phyloP scores from a whole-genome alignment of 1,284 basidiomycete genomes.

The Ceratobasidium sp. region DNA sequence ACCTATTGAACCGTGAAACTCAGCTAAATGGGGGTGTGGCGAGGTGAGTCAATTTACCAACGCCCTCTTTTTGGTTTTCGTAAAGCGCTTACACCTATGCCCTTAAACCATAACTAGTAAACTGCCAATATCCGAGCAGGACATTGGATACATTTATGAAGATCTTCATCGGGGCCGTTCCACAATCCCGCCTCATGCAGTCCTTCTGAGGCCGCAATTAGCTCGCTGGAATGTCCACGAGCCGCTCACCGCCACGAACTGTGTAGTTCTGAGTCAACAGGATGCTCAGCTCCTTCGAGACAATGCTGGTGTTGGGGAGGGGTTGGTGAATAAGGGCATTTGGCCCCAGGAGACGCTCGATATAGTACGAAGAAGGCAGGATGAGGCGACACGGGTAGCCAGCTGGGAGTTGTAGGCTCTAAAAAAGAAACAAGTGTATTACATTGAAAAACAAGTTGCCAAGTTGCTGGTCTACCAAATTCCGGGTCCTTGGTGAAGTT shows the following conservation, averaged over 20 bases:
- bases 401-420: constrained; percentile 27
- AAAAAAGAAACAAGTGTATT: too few species aligned
- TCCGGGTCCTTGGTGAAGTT: too few species aligned
- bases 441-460: too few species aligned
- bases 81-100: too few species aligned
- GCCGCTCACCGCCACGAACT: constrained; percentile 77
- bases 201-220: constrained; percentile 75
- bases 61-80: neutral
- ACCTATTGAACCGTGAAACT: constrained; percentile 76
- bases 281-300: constrained; percentile 77
- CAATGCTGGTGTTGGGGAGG: constrained; percentile 59
- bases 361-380: constrained; percentile 14
- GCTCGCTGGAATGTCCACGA: constrained; percentile 80
- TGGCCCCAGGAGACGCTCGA: constrained; percentile 27
- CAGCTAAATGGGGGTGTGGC: constrained; percentile 61
- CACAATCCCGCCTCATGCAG: constrained; percentile 75
- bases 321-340: constrained; percentile 32
- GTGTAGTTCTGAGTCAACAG: constrained; percentile 79
- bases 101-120: constrained; percentile 59
- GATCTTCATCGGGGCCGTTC: constrained; percentile 86
- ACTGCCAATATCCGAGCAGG: constrained; percentile 81
- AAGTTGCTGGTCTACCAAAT: too few species aligned
- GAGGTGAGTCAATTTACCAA: neutral
- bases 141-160: constrained; percentile 85
- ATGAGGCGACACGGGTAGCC: constrained; percentile 11